Conservation (phyloP, 2,329 filamentous ascomycete species). For the Ophiostoma quercus region DNA sequence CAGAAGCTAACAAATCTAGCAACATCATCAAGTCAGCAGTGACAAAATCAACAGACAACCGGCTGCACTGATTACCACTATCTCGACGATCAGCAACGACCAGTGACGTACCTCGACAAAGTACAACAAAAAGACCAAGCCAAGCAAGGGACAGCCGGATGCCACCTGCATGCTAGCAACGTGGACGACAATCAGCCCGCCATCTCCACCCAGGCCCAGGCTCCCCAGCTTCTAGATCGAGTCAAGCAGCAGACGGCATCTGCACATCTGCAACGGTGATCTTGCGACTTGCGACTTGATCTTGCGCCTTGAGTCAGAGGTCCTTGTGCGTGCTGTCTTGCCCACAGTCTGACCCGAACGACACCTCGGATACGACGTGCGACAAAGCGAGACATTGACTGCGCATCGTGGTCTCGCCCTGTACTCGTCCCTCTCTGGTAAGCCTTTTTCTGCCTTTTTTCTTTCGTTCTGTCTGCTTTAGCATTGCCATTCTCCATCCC, state of each 20-base stretch:
- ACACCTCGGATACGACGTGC: constrained; percentile 12
- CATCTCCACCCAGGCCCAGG: not conserved
- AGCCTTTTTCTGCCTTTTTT: not conserved
- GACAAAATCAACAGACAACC: too few relatives aligned
- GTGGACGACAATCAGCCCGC: not conserved
- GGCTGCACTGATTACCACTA: not conserved
- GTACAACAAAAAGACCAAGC: not conserved
- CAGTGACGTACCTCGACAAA: not conserved
- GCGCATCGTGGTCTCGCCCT: not conserved
- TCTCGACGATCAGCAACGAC: not conserved
- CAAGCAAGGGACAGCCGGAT: not conserved
- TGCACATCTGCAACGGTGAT: constrained; percentile 16
- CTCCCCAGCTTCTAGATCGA: not conserved
- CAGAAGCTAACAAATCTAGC: not conserved
- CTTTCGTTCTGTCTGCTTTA: not conserved
- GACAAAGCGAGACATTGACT: constrained; percentile 10
- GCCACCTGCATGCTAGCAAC: not conserved
- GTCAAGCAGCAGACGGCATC: not conserved
- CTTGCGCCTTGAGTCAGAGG: not conserved
- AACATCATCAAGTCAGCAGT: too few relatives aligned
- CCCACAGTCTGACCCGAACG: not conserved
- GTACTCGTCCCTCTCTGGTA: not conserved
- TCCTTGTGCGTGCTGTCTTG: constrained; percentile 6
- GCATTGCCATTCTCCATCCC: not conserved
- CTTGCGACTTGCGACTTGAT: not conserved